Percentiles rank a stretch among this genome's conserved stretches.
Conservation (phyloP, 176 grass and related monocot genomes). For the Luzula sylvatica region DNA sequence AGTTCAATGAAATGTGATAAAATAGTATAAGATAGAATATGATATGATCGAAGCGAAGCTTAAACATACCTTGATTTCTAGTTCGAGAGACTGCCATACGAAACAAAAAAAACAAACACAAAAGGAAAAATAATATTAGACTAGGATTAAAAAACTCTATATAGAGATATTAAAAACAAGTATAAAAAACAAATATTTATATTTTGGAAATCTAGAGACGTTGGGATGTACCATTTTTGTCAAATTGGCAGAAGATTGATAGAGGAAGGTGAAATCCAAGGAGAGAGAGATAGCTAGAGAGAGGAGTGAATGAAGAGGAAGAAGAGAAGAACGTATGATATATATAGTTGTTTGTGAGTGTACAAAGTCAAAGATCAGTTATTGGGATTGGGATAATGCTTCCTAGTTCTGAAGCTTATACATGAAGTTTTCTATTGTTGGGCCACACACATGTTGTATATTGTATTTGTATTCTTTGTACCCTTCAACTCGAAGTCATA, state of each 20-base stretch:
- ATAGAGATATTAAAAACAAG: constrained; percentile 2
- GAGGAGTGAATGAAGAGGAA: too few relatives aligned
- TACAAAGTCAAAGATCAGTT: too few relatives aligned
- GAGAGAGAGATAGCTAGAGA: too few relatives aligned
- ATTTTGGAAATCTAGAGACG: constrained; percentile 63
- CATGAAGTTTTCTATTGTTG: too few relatives aligned
- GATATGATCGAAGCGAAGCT: constrained; percentile 23
- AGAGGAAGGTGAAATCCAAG: constrained; percentile 5
- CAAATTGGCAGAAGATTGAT: background rate
- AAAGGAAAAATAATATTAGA: too few relatives aligned
- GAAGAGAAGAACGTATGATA: too few relatives aligned
- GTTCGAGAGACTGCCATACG: constrained; percentile 72
- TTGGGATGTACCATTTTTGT: constrained; percentile 28
- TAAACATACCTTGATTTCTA: constrained; percentile 90
- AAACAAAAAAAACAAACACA: constrained; percentile 24
- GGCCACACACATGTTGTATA: too few relatives aligned
- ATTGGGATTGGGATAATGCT: too few relatives aligned
- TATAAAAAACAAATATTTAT: constrained; percentile 4
- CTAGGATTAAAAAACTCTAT: too few relatives aligned
- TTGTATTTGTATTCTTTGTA: too few relatives aligned
- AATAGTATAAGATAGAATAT: background rate
- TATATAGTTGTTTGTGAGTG: too few relatives aligned
- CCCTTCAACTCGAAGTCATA: background rate
- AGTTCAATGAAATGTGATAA: background rate
- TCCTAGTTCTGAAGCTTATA: too few relatives aligned